Base-by-base conservation (phyloP, 2,329 filamentous ascomycete genomes). In the Clonostachys solani region DNA sequence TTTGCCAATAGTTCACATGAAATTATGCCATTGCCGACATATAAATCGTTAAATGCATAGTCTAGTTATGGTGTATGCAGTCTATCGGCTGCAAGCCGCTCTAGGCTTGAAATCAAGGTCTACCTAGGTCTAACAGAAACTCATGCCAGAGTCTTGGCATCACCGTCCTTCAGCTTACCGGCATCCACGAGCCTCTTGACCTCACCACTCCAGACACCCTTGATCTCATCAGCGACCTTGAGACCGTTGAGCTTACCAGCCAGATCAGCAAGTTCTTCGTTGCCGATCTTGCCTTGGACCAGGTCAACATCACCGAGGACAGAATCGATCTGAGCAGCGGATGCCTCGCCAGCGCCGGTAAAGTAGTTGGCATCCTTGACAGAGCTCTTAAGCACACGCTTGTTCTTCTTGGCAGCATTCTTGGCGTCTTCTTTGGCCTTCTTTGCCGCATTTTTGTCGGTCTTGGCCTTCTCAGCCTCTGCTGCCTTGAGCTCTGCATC, bases 391-490 rank as follows among this genome's bases (percentile, higher is more conserved):
- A 99, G 84, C 43, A 97, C 87, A 77, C 94, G 90, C 83, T 96
- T 96, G 83, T 99, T 99, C 88, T 99, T 99, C 87, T 99, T 99
- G 61, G 94, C 87, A 13, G 94, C 94, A 63, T 91, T 96, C 84
- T 99, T 99, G 49, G 94, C 94, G 3, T 92, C 92, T 72, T 99
- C 94, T 78, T 97, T 99, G 51, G 88, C 86, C 81, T 99, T 99
- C 83, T 97, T 99, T 61, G 75, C 75, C 53, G 87, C 80, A 57
- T 92, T 91, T 57, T 87, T 88, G 49, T 90, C 84, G 6, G 78
- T 80, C 80, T 97, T 97, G 54, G 91, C 89, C 40, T 85, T 79
- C 67, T 96, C 94, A 15, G 89, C 89, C 54, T 95, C 91, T 56
- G 84, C 82, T 42, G 84, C 81, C 68, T 84, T 80, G 60, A 87